Percentiles rank a stretch among this genome's conserved stretches.
Evolutionary conservation across 2,329 filamentous ascomycete species (phyloP).

Genomic region (Botryosphaeria dothidea): DNA sequence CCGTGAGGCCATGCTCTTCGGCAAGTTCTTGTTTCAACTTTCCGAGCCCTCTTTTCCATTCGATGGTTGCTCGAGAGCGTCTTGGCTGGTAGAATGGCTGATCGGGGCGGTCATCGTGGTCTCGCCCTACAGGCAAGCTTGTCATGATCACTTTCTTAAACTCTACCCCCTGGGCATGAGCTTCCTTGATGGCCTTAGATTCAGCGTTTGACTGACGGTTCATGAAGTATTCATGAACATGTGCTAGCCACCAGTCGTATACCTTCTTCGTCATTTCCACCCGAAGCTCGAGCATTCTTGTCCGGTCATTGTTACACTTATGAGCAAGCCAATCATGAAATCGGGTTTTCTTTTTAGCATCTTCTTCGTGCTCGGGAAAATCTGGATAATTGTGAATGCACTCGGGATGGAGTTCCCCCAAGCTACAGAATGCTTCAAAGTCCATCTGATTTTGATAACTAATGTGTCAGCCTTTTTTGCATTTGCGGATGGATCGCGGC

Average conservation of each 20-base stretch:
- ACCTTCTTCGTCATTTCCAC: neutral
- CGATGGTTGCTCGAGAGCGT: neutral
- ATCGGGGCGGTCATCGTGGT: neutral
- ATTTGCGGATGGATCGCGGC: no score
- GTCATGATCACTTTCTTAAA: neutral
- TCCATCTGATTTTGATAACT: neutral
- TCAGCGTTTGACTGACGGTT: neutral
- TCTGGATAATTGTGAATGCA: neutral
- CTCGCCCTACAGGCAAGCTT: neutral
- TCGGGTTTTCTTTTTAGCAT: neutral
- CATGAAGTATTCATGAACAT: neutral
- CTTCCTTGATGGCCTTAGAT: neutral
- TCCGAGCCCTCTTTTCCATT: neutral
- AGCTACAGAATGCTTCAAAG: neutral
- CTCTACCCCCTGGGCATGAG: neutral
- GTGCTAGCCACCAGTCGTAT: neutral
- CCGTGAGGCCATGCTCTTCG: neutral
- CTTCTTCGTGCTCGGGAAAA: neutral
- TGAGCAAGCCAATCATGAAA: neutral
- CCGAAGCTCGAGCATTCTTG: no score
- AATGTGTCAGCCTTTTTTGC: no score
- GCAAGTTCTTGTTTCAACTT: no score
- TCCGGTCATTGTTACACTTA: neutral
- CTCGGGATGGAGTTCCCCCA: neutral
- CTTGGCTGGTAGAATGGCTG: neutral